Percentiles rank a stretch among this genome's conserved stretches.
phyloP scores from a whole-genome alignment of 306 rosid genomes.

The Begonia masoniana region DNA sequence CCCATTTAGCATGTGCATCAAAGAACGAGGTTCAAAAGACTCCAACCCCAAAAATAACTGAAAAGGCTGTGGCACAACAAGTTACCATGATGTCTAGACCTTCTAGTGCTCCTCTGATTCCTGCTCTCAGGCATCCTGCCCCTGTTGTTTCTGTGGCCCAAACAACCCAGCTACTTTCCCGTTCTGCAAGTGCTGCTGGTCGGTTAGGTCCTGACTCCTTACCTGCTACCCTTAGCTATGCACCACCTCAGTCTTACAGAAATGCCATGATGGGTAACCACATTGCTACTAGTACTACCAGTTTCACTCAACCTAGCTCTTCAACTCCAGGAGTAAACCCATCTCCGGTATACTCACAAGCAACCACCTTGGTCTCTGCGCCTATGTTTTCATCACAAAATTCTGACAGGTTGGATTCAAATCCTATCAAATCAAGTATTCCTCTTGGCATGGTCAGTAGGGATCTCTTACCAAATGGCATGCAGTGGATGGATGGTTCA shows the following conservation, averaged over 20 bases:
- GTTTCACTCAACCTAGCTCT: conserved; percentile 37
- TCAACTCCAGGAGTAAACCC: conserved; percentile 37
- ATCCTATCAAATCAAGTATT: conserved; percentile 29
- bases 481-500: conserved; percentile 55
- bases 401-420: conserved; percentile 55
- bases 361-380: conserved; percentile 41
- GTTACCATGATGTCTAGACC: conserved; percentile 59
- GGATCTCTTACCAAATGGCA: conserved; percentile 50
- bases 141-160: conserved; percentile 65
- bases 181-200: conserved; percentile 79
- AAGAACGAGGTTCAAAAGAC: conserved; percentile 48
- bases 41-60: conserved; percentile 35
- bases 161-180: conserved; percentile 57
- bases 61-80: conserved; percentile 39
- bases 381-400: conserved; percentile 46
- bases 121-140: conserved; percentile 64
- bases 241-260: conserved; percentile 82
- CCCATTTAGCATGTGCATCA: conserved; percentile 25
- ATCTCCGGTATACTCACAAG: conserved; percentile 43
- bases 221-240: conserved; percentile 56
- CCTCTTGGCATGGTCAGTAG: conserved; percentile 36
- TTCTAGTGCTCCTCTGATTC: conserved; percentile 76
- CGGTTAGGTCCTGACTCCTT: conserved; percentile 84
- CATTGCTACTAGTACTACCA: conserved; percentile 37
- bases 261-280: conserved; percentile 85